Percentiles rank a stretch among this genome's conserved stretches.
Conservation (phyloP, 495 filamentous ascomycete species). For the Daldinia concentrica region DNA sequence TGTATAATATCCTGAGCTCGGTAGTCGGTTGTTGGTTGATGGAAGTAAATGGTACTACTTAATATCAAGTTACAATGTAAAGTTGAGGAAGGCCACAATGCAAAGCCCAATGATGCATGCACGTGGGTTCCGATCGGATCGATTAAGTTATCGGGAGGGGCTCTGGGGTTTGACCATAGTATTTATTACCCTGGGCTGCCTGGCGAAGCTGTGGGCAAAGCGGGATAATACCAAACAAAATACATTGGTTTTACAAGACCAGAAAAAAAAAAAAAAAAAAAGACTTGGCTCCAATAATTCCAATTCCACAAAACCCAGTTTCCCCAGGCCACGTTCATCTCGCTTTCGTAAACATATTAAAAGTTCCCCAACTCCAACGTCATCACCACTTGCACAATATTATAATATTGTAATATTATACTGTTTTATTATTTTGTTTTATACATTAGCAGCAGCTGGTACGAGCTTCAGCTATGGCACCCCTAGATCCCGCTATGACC, state of each 20-base stretch:
- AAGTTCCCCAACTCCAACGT: neutral
- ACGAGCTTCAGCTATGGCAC: slow-evolving; percentile 34
- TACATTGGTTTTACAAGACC: slow-evolving; percentile 6
- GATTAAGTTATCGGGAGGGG: slow-evolving; percentile 31
- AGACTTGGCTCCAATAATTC: slow-evolving; percentile 32
- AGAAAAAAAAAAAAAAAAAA: slow-evolving; percentile 10
- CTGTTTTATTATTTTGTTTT: neutral
- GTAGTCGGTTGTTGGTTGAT: neutral
- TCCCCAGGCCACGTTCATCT: slow-evolving; percentile 2
- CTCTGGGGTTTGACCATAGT: neutral
- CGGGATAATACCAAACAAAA: slow-evolving; percentile 14
- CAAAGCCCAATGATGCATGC: slow-evolving; percentile 17
- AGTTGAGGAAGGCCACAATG: slow-evolving; percentile 14
- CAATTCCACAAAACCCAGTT: slow-evolving; percentile 11
- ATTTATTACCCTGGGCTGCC: too few species aligned
- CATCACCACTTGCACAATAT: slow-evolving; percentile 9
- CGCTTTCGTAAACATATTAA: slow-evolving; percentile 1
- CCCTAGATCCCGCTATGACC: slow-evolving; percentile 40
- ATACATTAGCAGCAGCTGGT: neutral
- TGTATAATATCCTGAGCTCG: neutral
- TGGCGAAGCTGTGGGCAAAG: slow-evolving; percentile 12
- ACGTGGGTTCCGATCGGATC: slow-evolving; percentile 27
- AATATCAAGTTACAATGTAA: neutral
- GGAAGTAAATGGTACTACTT: neutral
- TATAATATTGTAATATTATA: neutral